Evolutionary conservation across 2,329 filamentous ascomycete species (phyloP), one percentile per base, ranked within the genome.

Genomic region (Claviceps spartinae): DNA sequence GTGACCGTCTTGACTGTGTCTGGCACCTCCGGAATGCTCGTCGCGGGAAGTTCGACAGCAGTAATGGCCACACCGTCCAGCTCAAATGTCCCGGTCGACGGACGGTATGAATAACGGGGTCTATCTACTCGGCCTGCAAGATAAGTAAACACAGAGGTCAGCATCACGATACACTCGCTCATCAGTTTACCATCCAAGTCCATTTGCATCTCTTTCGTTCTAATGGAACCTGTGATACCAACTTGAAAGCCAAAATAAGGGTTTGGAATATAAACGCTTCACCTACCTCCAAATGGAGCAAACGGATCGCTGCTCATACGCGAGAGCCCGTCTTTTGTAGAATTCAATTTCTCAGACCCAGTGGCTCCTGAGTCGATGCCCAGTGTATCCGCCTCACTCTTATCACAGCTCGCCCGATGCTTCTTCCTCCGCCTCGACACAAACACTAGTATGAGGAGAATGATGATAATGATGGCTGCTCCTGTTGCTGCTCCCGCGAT

Each of bases 231-330:
- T 9, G 26, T 30, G 26, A 30, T 9, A 8, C 26, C 26, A 30
- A 4, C 26, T 9, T 30, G 26, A 8, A 30, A 9, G 26, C 26
- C 26, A 30, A 4, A 9, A 30, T 30, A 30, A 30, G 26, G 26
- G 26, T 7, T 2, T 4, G n/a, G n/a, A 34, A 45, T 14, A 1
- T 14, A 11, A 38, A 36, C 8, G 5, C 34, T 36, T 36, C 43
- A 55, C 54, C 63, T 58, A 73, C 72, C 72, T 64, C 71, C 70
- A 62, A 73, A 73, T 9, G 69, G 65, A 1, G 68, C 69, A 58
- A 74, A 72, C 2, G 70, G 65, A 49, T 72, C 69, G 44, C 48
- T 38, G 5, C 44, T 26, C 24, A 36, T 22, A 41, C 16, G 37
- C 36, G 59, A 16, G 54, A 62, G 7, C 58, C 57, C 1, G 59